Base-by-base conservation (phyloP, 1,284 basidiomycete species). In the Ganoderma multipileum region DNA sequence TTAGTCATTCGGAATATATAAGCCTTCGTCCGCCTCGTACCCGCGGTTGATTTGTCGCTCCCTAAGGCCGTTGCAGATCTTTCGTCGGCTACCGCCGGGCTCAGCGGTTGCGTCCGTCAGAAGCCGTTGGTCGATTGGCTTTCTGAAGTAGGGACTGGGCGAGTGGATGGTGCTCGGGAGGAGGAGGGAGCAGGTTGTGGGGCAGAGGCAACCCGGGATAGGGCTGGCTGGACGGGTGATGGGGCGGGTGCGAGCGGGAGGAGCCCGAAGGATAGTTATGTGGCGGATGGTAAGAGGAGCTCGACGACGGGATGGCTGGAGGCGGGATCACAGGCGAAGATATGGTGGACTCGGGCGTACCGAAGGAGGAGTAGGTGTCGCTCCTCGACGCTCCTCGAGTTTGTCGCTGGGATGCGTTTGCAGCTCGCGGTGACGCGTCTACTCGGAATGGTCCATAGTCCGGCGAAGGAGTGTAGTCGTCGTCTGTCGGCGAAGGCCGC, bases 41-140 rank as follows among this genome's bases (percentile, higher is more conserved):
- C 91, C 81, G 72, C 91, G 86, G 76, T 92, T 91, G 0, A 91
- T 91, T 2, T 90, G 87, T 28, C 84, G 76, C 71, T 92, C 92
- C 90, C 91, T 92, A 71, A 81, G 87, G 0, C 91, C 91, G 28
- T 77, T 76, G 12, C 91, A n/a, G n/a, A n/a, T n/a, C n/a, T n/a
- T n/a, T n/a, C n/a, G n/a, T n/a, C n/a, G n/a, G n/a, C n/a, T n/a
- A n/a, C n/a, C n/a, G 87, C 18, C 84, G 71, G 54, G 18, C 30
- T 66, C 65, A 68, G 52, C 23, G 42, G 23, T 20, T 20, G 6
- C n/a, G 2, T 28, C 64, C 0, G 72, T 81, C 36, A 70, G 81
- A 20, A 39, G 77, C 73, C 30, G 78, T 75, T 14, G 66, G 47
- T 50, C 47, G 68, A 62, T 64, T 33, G 68, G 71, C 58, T 23